Conservation (phyloP, 371 early-diverging fungal species). For the Mucor circinelloides region DNA sequence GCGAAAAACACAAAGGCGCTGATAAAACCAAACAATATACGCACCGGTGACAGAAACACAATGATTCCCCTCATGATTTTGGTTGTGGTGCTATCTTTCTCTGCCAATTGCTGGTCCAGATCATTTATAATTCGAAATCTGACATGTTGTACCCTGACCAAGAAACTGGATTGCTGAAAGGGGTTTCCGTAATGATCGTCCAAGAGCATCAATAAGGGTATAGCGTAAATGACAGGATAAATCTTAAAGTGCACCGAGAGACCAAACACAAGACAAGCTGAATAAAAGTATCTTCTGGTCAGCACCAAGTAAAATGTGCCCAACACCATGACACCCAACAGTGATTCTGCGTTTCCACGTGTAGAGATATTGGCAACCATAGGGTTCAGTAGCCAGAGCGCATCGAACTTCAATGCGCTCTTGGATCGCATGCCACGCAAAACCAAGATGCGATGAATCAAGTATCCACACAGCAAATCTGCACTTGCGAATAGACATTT, state of each 20-base stretch:
- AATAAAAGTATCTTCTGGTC: constrained; percentile 41
- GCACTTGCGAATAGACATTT: constrained; percentile 86
- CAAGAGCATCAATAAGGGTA: constrained; percentile 71
- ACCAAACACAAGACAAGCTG: constrained; percentile 81
- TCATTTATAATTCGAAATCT: constrained; percentile 20
- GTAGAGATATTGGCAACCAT: constrained; percentile 96
- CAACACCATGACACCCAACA: constrained; percentile 79
- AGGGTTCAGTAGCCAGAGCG: constrained; percentile 91
- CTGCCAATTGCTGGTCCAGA: not conserved
- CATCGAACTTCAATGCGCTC: constrained; percentile 51
- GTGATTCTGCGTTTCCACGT: constrained; percentile 91
- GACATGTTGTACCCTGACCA: constrained; percentile 29
- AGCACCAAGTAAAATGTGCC: constrained; percentile 73
- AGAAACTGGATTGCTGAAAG: constrained; percentile 24
- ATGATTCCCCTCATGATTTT: not conserved
- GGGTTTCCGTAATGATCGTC: constrained; percentile 55
- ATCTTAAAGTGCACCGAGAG: constrained; percentile 96
- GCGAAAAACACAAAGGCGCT: constrained; percentile 74
- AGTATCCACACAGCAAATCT: constrained; percentile 76
- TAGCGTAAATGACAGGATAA: constrained; percentile 92
- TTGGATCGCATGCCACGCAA: constrained; percentile 58
- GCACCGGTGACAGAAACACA: constrained; percentile 53
- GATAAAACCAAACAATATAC: constrained; percentile 71
- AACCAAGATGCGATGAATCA: constrained; percentile 63
- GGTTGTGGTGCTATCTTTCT: not conserved